Conservation (phyloP, 495 filamentous ascomycete genomes). For the Articulospora tetracladia region DNA sequence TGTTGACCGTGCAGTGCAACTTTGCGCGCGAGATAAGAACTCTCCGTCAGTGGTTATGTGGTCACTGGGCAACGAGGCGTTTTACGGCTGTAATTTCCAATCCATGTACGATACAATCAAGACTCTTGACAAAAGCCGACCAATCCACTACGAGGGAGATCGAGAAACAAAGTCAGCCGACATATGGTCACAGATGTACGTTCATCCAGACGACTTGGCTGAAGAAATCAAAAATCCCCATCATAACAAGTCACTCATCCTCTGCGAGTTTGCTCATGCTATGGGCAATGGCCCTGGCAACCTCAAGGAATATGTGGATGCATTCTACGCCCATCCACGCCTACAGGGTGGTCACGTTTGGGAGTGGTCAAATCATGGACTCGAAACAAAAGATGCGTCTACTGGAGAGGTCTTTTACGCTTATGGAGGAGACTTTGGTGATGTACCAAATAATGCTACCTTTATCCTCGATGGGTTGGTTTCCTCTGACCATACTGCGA, state of each 20-base stretch:
- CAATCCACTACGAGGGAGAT: slow-evolving; percentile 69
- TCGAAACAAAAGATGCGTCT: slow-evolving; percentile 40
- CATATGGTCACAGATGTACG: slow-evolving; percentile 67
- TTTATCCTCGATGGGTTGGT: slow-evolving; percentile 68
- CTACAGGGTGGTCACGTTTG: slow-evolving; percentile 71
- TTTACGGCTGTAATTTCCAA: slow-evolving; percentile 59
- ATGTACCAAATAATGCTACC: slow-evolving; percentile 64
- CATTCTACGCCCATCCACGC: slow-evolving; percentile 57
- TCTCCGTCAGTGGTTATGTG: slow-evolving; percentile 65
- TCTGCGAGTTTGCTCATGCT: slow-evolving; percentile 69
- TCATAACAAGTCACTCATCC: slow-evolving; percentile 50
- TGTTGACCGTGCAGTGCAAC: slow-evolving; percentile 60
- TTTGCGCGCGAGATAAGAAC: slow-evolving; percentile 66
- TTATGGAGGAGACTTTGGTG: slow-evolving; percentile 74
- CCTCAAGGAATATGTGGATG: slow-evolving; percentile 62
- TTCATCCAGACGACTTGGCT: slow-evolving; percentile 5
- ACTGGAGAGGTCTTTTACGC: slow-evolving; percentile 47
- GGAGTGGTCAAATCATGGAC: slow-evolving; percentile 74
- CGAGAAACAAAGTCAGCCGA: slow-evolving; percentile 55
- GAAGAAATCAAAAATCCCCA: slow-evolving; percentile 25
- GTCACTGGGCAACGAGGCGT: slow-evolving; percentile 70
- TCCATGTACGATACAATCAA: slow-evolving; percentile 66
- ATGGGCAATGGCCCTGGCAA: slow-evolving; percentile 74
- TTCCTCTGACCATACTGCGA: slow-evolving; percentile 54
- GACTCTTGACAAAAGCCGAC: slow-evolving; percentile 48